Evolutionary conservation across 306 rosid species (phyloP).

Genomic region (Nissolia schottii): DNA sequence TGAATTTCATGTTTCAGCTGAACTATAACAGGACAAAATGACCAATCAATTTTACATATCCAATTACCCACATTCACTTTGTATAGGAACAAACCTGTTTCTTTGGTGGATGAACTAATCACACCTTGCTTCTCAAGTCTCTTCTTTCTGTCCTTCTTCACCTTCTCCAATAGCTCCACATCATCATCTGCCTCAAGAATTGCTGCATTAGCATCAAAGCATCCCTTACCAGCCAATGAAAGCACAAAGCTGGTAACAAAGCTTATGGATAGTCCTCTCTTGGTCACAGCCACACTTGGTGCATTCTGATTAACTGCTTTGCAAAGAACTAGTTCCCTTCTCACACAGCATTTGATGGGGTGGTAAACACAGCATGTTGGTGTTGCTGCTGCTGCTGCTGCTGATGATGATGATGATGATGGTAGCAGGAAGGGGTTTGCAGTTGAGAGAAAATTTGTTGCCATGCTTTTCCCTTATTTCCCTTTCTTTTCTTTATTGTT

Average conservation of each 20-base stretch:
- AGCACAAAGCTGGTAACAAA: conserved; percentile 49
- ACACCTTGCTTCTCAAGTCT: conserved; percentile 82
- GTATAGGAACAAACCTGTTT: conserved; percentile 50
- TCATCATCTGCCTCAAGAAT: conserved; percentile 96
- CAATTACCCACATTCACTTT: conserved; percentile 4
- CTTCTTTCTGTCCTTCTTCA: conserved; percentile 76
- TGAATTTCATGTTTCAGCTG: neutral
- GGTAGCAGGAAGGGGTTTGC: conserved; percentile 44
- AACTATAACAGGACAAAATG: neutral
- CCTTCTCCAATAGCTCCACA: conserved; percentile 78
- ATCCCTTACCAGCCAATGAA: conserved; percentile 43
- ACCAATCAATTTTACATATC: neutral
- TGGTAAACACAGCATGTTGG: conserved; percentile 24
- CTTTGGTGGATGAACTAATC: conserved; percentile 68
- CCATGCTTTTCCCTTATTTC: conserved; percentile 41
- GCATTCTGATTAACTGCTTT: conserved; percentile 35
- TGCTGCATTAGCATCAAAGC: conserved; percentile 61
- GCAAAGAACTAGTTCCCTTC: conserved; percentile 35
- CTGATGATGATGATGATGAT: conserved; percentile 38
- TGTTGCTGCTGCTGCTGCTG: conserved; percentile 23
- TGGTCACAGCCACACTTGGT: conserved; percentile 48
- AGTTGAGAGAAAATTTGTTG: conserved; percentile 62
- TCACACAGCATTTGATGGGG: conserved; percentile 33
- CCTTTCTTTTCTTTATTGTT: neutral
- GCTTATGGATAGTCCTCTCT: conserved; percentile 55